Evolutionary conservation across 306 rosid genomes (phyloP).

Genomic region (Oemleria cerasiformis): DNA sequence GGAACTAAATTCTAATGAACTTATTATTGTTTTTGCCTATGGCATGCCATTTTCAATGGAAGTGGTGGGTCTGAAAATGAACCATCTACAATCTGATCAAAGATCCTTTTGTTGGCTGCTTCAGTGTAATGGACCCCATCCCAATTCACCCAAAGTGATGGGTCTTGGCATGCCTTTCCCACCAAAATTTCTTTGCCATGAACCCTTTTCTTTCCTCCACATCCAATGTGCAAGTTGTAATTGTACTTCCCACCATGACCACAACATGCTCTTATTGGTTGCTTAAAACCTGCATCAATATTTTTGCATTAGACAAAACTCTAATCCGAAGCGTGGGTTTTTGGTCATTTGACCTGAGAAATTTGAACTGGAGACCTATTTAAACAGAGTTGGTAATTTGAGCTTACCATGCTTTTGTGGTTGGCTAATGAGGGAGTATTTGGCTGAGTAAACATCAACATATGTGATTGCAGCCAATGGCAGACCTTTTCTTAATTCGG

Average conservation of each 20-base stretch:
- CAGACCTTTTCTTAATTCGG: conserved; percentile 42
- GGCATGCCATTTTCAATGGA: conserved; percentile 44
- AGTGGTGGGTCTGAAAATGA: conserved; percentile 51
- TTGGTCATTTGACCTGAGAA: not conserved
- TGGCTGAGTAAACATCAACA: conserved; percentile 42
- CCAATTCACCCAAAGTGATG: conserved; percentile 48
- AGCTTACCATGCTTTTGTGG: conserved; percentile 30
- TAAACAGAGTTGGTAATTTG: no score
- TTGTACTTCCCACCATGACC: conserved; percentile 40
- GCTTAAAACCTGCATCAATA: conserved; percentile 14
- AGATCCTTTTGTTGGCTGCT: conserved; percentile 51
- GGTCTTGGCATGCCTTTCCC: conserved; percentile 48
- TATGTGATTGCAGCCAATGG: conserved; percentile 52
- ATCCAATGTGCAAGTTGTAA: conserved; percentile 22
- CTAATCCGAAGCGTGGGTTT: not conserved
- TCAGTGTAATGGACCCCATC: conserved; percentile 63
- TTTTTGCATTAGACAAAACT: not conserved
- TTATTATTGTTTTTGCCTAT: not conserved
- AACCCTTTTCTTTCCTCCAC: conserved; percentile 27
- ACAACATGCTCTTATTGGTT: conserved; percentile 24
- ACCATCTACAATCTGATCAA: conserved; percentile 46
- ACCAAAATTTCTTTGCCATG: conserved; percentile 37
- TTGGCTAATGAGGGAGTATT: conserved; percentile 30
- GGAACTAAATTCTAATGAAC: not conserved
- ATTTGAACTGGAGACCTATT: no score